Evolutionary conservation across 768 basidiomycete species (phyloP).

Genomic region (Ramaria sp.): DNA sequence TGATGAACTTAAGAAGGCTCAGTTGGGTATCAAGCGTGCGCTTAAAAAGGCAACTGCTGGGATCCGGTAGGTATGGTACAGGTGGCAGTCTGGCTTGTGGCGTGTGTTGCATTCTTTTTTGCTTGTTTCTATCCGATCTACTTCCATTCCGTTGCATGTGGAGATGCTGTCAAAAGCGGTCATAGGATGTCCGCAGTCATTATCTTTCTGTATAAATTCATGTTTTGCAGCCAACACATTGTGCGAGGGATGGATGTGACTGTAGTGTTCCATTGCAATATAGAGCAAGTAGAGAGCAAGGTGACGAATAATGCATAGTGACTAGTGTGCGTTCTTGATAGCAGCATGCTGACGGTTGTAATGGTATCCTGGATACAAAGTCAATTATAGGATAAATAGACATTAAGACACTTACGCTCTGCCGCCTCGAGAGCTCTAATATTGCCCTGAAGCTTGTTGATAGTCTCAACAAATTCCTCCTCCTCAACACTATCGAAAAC

Average conservation of each 20-base stretch:
- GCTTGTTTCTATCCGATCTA: not conserved
- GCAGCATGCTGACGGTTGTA: slow-evolving; percentile 1
- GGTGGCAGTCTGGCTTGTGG: not conserved
- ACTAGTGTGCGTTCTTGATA: not conserved
- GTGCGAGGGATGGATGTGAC: not conserved
- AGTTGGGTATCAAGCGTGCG: slow-evolving; percentile 90
- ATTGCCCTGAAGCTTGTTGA: slow-evolving; percentile 90
- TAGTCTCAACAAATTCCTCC: slow-evolving; percentile 92
- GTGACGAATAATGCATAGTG: not conserved
- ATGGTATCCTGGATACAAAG: slow-evolving; percentile 7
- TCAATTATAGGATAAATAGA: not conserved
- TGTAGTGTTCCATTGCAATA: not conserved
- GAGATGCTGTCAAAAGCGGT: not conserved
- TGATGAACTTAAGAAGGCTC: slow-evolving; percentile 94
- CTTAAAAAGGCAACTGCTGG: slow-evolving; percentile 96
- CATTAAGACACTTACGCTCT: slow-evolving; percentile 53
- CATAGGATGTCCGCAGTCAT: not conserved
- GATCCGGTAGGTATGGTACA: slow-evolving; percentile 44
- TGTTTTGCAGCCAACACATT: not conserved
- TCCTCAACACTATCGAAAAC: slow-evolving; percentile 96
- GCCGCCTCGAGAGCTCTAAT: slow-evolving; percentile 75
- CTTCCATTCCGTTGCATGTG: not conserved
- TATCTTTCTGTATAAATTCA: not conserved
- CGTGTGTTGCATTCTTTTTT: not conserved
- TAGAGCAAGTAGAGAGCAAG: not conserved